Conservation (phyloP, 257 asterid genomes). For the Petunia axillaris region DNA sequence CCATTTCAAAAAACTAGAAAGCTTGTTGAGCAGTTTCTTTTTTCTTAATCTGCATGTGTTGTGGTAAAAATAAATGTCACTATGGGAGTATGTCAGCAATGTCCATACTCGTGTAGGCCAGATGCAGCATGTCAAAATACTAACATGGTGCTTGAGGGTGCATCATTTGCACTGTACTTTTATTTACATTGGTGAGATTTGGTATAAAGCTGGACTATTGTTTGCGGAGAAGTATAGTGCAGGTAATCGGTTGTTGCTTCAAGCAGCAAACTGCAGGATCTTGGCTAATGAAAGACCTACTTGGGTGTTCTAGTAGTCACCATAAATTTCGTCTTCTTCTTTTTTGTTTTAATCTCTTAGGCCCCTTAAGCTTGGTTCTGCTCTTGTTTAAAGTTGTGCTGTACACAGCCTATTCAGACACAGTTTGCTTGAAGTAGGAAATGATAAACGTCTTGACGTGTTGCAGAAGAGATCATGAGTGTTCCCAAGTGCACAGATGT, state of each 20-base stretch:
- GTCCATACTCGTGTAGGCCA: background rate
- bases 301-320: conserved; percentile 18
- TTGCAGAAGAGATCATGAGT: background rate
- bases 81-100: background rate
- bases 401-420: background rate
- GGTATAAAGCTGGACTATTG: background rate
- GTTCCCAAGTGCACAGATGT: conserved; percentile 7
- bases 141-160: background rate
- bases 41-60: background rate
- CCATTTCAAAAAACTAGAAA: too few relatives aligned
- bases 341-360: background rate
- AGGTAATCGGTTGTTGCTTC: background rate
- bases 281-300: conserved; percentile 18
- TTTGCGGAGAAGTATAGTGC: conserved; percentile 1
- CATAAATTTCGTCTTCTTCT: too few relatives aligned
- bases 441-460: background rate
- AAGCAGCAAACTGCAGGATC: conserved; percentile 13
- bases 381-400: background rate
- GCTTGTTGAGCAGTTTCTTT: background rate
- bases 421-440: background rate
- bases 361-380: background rate
- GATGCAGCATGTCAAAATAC: conserved; percentile 11
- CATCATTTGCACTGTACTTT: background rate
- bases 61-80: background rate
- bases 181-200: background rate